Base-by-base conservation (phyloP, 108 stramenopile genomes). In the Cyclostephanos invisitatus region DNA sequence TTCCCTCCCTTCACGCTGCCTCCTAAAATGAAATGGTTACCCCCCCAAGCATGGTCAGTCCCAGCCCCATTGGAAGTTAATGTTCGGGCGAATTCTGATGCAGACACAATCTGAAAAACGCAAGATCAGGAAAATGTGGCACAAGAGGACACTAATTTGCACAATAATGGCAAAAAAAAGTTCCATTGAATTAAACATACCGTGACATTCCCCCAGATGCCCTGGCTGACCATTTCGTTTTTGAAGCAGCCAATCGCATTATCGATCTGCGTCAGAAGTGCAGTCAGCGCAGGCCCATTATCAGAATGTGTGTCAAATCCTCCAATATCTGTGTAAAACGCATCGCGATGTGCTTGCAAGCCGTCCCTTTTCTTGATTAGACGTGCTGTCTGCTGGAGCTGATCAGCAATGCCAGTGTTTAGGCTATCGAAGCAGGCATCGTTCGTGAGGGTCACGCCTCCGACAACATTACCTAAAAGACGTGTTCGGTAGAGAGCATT, bases 1-100 rank as follows among this genome's bases (percentile, higher is more conserved):
- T 64, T 55, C 11, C 85, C 81, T n/a, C 88, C 86, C 36, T 74
- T 72, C 1, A 86, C 82, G 51, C 38, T 56, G 11, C 88, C 88
- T 29, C 85, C 85, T 36, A 73, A 40, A 4, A 81, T 37, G 36
- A 75, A 71, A 36, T 79, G 69, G 29, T 80, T 74, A 36, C 74
- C 71, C 20, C 66, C 79, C 66, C 73, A 74, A 36, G 72, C 83
- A 59, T 84, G 83, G 40, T 84, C 83, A 55, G 83, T 84, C 32
- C 83, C 83, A 5, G 25, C 17, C 21, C 83, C 83, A 63, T 84
- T 84, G 27, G 46, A 65, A 12, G 73, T 78, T 7, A 81, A 54
- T 18, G 80, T 68, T 11, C 80, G 65, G 8, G 63, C 80, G 55
- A 81, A 81, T 37, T 81, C 80, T 32, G 42, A 36, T 11, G 68